These are phyloP conservation scores for Botryotinia convoluta DNA, from an alignment of 2,329 filamentous ascomycete species.

Conservation along the genomic window DNA sequence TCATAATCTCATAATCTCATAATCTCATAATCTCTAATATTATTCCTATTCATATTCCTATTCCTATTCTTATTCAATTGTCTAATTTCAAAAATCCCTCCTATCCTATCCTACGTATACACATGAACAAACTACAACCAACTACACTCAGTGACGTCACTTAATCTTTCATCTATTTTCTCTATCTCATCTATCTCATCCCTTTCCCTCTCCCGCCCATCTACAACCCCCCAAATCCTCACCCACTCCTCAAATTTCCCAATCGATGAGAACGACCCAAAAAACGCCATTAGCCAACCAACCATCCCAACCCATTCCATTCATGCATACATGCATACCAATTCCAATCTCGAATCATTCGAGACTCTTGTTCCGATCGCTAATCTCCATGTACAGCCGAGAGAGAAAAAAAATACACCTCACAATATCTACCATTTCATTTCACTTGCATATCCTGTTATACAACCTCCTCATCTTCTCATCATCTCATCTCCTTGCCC, in stretches of 20 bases:
- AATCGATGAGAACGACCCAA: neutral
- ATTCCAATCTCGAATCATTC: neutral
- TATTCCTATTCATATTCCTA: neutral
- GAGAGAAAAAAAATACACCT: neutral
- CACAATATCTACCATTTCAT: slow-evolving; percentile 15
- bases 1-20: too few species aligned
- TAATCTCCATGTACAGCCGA: slow-evolving; percentile 2
- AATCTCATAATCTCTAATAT: too few species aligned
- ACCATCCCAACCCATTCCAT: neutral
- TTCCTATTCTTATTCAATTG: neutral
- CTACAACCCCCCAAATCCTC: neutral
- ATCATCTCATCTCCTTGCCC: neutral
- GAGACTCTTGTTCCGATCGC: neutral
- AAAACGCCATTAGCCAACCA: slow-evolving; percentile 9
- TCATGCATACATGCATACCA: neutral
- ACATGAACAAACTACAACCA: neutral
- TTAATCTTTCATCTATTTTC: neutral
- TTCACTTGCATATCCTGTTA: slow-evolving; percentile 4
- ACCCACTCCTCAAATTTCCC: neutral
- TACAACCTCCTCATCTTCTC: neutral
- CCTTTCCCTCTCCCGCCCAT: neutral
- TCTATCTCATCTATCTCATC: neutral
- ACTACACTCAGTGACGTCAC: neutral
- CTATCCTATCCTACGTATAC: neutral
- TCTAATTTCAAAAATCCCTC: neutral